Evolutionary conservation across 2,329 filamentous ascomycete genomes (phyloP).

Genomic region (Monosporascus sp.): DNA sequence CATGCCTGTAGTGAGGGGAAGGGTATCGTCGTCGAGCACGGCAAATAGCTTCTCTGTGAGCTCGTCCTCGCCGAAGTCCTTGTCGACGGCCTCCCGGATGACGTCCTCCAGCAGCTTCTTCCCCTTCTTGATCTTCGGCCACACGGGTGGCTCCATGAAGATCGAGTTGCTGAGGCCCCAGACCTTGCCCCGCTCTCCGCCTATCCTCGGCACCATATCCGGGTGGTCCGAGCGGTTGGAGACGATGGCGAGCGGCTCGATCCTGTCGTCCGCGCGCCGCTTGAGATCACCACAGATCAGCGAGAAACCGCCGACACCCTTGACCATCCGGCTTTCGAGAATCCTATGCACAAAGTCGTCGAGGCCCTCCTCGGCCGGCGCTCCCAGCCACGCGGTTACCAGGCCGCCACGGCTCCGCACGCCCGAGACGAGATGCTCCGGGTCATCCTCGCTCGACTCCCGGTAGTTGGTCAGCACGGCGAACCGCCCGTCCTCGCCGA

Average conservation of each 20-base stretch:
- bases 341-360: constrained; percentile 46
- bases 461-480: constrained; percentile 64
- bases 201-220: constrained; percentile 53
- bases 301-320: constrained; percentile 61
- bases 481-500: constrained; percentile 54
- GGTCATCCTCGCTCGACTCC: constrained; percentile 45
- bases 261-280: constrained; percentile 16
- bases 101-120: constrained; percentile 38
- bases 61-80: constrained; percentile 37
- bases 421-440: constrained; percentile 46
- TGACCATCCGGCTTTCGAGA: constrained; percentile 47
- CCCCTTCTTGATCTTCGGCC: constrained; percentile 57
- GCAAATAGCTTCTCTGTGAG: constrained; percentile 47
- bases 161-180: constrained; percentile 60
- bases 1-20: constrained; percentile 39
- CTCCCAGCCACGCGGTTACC: constrained; percentile 57
- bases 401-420: constrained; percentile 56
- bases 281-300: constrained; percentile 59
- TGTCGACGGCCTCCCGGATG: constrained; percentile 34
- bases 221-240: constrained; percentile 53
- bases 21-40: constrained; percentile 52
- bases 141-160: constrained; percentile 46
- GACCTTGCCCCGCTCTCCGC: constrained; percentile 41
- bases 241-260: constrained; percentile 53
- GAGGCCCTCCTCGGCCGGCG: constrained; percentile 40